phyloP scores from a whole-genome alignment of 306 rosid genomes.

The Leucaena leucocephala region DNA sequence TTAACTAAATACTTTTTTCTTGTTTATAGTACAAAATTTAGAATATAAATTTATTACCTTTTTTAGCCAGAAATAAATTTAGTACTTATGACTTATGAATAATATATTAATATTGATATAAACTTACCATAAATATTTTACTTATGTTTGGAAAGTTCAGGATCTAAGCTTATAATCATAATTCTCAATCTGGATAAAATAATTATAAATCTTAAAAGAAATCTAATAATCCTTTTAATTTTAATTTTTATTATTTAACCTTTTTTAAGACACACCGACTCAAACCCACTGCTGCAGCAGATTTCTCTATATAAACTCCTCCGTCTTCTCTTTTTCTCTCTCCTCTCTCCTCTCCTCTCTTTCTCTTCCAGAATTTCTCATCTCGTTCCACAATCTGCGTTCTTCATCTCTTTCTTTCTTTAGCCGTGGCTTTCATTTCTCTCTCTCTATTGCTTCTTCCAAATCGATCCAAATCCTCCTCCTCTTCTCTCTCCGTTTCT shows the following conservation, averaged over 20 bases:
- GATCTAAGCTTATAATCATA: neutral
- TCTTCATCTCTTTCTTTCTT: neutral
- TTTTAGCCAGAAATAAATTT: too few species aligned
- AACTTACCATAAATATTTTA: too few species aligned
- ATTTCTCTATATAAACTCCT: constrained; percentile 47
- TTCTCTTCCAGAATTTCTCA: neutral
- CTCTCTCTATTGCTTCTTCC: neutral
- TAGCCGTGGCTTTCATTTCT: neutral
- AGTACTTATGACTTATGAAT: too few species aligned
- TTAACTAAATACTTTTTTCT: too few species aligned
- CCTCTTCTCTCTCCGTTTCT: neutral
- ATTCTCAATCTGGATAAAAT: neutral
- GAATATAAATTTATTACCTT: too few species aligned
- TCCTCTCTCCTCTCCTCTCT: constrained; percentile 23
- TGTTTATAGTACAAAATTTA: too few species aligned
- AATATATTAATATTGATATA: too few species aligned
- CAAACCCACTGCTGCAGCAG: constrained; percentile 31
- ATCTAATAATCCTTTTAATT: too few species aligned
- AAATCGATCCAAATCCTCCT: neutral
- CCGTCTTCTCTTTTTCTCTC: constrained; percentile 24
- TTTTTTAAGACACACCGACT: constrained; percentile 61
- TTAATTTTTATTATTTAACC: neutral
- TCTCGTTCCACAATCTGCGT: neutral
- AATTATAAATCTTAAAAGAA: too few species aligned
- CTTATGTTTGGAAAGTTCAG: too few species aligned